These are phyloP conservation scores for Metschnikowia cubensis DNA, from an alignment of 805 yeast genomes.

Conservation along the genomic window DNA sequence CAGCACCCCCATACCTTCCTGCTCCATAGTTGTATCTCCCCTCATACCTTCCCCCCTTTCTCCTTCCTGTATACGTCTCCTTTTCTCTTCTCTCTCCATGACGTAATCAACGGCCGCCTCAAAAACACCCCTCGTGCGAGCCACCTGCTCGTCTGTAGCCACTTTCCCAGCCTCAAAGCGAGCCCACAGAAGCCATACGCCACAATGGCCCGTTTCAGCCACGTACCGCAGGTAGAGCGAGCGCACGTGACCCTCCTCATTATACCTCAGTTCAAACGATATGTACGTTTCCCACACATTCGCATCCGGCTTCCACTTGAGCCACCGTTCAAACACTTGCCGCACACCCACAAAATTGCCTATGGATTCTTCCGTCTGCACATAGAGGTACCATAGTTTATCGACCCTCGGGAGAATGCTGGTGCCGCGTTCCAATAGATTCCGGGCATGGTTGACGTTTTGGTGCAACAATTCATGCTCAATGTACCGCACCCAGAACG, in stretches of 20 bases:
- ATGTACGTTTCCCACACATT: constrained; percentile 75
- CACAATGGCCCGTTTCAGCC: constrained; percentile 32
- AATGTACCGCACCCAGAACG: constrained; percentile 82
- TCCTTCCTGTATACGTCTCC: not conserved
- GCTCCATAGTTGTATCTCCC: too few species aligned
- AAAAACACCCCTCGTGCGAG: constrained; percentile 56
- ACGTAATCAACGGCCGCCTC: constrained; percentile 55
- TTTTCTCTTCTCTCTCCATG: not conserved
- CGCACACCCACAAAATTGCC: constrained; percentile 61
- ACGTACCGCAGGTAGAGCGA: constrained; percentile 51
- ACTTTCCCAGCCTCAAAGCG: constrained; percentile 50
- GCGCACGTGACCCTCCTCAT: constrained; percentile 53
- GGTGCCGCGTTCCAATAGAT: constrained; percentile 74
- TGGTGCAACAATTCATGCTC: constrained; percentile 69
- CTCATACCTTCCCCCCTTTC: too few species aligned
- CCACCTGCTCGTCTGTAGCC: constrained; percentile 35
- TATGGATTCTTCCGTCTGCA: constrained; percentile 76
- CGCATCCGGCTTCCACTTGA: constrained; percentile 64
- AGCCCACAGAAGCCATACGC: constrained; percentile 74
- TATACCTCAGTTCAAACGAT: constrained; percentile 67
- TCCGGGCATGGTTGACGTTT: constrained; percentile 85
- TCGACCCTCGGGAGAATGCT: constrained; percentile 71
- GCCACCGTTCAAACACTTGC: constrained; percentile 72
- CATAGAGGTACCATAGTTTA: constrained; percentile 82
- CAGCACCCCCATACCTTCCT: too few species aligned